Percentiles rank a stretch among this genome's conserved stretches.
These are phyloP conservation scores for Alternaria arbusti DNA, from an alignment of 2,329 filamentous ascomycete genomes.

Conservation along the genomic window DNA sequence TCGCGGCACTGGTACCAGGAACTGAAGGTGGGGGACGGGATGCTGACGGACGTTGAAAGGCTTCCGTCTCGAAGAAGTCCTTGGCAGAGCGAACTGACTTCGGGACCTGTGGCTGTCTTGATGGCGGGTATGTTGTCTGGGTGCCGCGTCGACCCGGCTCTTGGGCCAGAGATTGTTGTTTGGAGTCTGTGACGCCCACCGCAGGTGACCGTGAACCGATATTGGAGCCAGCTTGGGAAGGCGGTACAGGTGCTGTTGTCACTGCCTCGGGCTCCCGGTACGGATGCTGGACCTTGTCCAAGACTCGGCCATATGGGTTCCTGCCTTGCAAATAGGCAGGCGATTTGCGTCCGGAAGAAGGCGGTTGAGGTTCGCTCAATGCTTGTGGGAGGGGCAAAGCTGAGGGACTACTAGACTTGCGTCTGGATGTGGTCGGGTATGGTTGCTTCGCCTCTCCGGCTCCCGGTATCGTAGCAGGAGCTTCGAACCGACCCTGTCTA, in stretches of 20 bases:
- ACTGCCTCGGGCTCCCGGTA: conserved; percentile 20
- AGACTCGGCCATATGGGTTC: conserved; percentile 41
- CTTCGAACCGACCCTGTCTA: conserved; percentile 18
- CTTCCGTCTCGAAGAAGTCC: conserved; percentile 39
- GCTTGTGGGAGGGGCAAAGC: conserved; percentile 8
- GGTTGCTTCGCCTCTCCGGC: conserved; percentile 7
- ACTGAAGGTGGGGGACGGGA: conserved; percentile 18
- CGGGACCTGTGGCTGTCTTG: conserved; percentile 17
- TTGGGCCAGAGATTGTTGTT: conserved; percentile 19
- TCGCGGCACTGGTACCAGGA: conserved; percentile 6
- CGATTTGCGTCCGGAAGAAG: conserved; percentile 20
- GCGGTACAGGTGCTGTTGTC: conserved; percentile 10
- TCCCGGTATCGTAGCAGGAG: conserved; percentile 1
- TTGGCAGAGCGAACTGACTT: conserved; percentile 36
- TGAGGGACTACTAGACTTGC: conserved; percentile 12
- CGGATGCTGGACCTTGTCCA: conserved; percentile 30
- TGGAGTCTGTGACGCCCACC: conserved; percentile 24
- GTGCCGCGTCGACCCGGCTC: conserved; percentile 3
- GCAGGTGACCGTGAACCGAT: conserved; percentile 27
- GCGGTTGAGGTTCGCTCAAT: conserved; percentile 6
- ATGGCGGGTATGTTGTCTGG: conserved; percentile 2
- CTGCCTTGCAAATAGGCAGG: conserved; percentile 40
- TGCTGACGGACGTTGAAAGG: conserved; percentile 16
- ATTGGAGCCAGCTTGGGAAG: conserved; percentile 30
- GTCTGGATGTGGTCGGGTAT: conserved; percentile 9